phyloP scores from a whole-genome alignment of 2,329 filamentous ascomycete species.

The Fusarium sp. region DNA sequence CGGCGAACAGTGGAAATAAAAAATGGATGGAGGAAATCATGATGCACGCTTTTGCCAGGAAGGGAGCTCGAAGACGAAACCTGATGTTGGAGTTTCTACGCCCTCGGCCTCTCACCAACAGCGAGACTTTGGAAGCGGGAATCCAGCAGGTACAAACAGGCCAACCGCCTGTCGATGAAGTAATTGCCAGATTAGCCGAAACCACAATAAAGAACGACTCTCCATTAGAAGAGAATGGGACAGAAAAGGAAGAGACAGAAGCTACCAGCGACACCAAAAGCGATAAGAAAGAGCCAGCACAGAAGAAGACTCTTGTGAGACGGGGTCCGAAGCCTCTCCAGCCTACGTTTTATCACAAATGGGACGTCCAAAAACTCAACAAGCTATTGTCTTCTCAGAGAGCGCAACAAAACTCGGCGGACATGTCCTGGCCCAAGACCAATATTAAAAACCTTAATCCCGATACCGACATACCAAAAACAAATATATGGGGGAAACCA shows the following conservation, averaged over 20 bases:
- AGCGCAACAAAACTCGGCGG: constrained; percentile 45
- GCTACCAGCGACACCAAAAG: neutral
- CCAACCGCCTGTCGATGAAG: neutral
- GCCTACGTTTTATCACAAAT: constrained; percentile 58
- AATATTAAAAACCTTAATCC: constrained; percentile 52
- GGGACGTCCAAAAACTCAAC: constrained; percentile 61
- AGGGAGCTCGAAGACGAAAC: constrained; percentile 62
- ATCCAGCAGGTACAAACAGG: constrained; percentile 25
- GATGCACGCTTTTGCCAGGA: constrained; percentile 63
- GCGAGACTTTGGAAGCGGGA: constrained; percentile 55
- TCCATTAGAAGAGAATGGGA: neutral
- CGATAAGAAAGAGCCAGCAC: neutral
- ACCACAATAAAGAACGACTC: neutral
- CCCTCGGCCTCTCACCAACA: constrained; percentile 54
- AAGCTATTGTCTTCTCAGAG: constrained; percentile 58
- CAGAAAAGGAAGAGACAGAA: neutral
- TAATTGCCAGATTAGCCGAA: neutral
- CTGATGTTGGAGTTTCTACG: constrained; percentile 57
- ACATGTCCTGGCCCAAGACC: constrained; percentile 44
- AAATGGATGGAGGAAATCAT: constrained; percentile 61
- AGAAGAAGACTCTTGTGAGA: neutral
- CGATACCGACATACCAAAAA: constrained; percentile 51
- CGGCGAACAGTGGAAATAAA: constrained; percentile 64
- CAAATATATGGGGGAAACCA: constrained; percentile 64
- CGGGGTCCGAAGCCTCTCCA: constrained; percentile 21